A percentile compares a stretch with the other conserved stretches of the same genome.
These are phyloP conservation scores for Taxillus chinensis DNA, from an alignment of 164 flowering plant species.

Conservation along the genomic window DNA sequence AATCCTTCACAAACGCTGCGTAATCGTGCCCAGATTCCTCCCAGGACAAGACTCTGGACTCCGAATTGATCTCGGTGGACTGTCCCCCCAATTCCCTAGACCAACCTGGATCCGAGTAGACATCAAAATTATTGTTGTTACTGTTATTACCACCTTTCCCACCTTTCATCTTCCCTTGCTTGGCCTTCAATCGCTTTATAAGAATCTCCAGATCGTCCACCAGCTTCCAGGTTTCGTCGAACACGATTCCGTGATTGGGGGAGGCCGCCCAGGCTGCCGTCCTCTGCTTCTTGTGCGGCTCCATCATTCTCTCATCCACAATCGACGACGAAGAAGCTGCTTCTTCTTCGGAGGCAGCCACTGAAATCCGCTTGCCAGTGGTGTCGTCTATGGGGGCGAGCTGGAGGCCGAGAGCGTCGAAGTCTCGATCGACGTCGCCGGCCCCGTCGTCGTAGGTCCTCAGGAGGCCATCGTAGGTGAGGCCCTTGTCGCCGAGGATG, in stretches of 20 bases:
- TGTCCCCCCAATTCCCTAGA: constrained; percentile 90
- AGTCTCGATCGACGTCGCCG: constrained; percentile 96
- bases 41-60: constrained; percentile 56
- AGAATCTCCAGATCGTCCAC: constrained; percentile 89
- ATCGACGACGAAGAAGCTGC: constrained; percentile 55
- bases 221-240: constrained; percentile 89
- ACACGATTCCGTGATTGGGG: constrained; percentile 85
- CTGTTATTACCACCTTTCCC: constrained; percentile 43
- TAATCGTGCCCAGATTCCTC: constrained; percentile 75
- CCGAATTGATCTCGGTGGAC: constrained; percentile 47
- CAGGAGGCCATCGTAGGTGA: constrained; percentile 69
- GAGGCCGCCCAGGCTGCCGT: constrained; percentile 89
- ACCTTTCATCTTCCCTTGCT: constrained; percentile 75
- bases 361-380: constrained; percentile 13
- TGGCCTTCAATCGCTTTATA: constrained; percentile 68
- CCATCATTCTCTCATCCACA: constrained; percentile 45
- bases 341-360: constrained; percentile 17
- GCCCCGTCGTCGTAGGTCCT: constrained; percentile 98
- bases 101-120: constrained; percentile 94
- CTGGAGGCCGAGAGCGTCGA: constrained; percentile 73
- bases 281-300: constrained; percentile 61
- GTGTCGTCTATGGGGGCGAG: constrained; percentile 16
- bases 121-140: constrained; percentile 26
- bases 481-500: constrained; percentile 73
- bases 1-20: constrained; percentile 59